phyloP scores from a whole-genome alignment of 495 filamentous ascomycete species.

The Podospora conica region DNA sequence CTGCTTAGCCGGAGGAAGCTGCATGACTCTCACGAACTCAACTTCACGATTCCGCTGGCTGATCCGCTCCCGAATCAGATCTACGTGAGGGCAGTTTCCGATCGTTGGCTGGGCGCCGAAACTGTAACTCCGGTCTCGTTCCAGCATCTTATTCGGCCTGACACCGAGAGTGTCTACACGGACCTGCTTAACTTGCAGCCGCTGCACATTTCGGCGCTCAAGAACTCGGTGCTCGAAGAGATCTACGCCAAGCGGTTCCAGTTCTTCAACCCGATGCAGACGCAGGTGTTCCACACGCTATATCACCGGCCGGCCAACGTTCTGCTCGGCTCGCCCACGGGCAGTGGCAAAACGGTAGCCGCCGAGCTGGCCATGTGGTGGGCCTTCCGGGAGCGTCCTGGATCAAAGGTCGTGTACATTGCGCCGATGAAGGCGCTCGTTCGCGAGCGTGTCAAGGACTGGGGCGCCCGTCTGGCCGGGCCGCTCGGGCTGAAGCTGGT shows the following conservation, averaged over 20 bases:
- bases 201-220: conserved; percentile 77
- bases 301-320: conserved; percentile 91
- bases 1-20: conserved; percentile 84
- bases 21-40: conserved; percentile 89
- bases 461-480: conserved; percentile 73
- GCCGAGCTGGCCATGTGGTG: conserved; percentile 99
- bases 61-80: conserved; percentile 93
- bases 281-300: conserved; percentile 92
- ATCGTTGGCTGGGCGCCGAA: conserved; percentile 96
- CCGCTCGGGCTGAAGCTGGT: conserved; percentile 88
- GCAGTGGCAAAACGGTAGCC: conserved; percentile 94
- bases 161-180: conserved; percentile 96
- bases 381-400: conserved; percentile 93
- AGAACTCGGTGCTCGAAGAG: conserved; percentile 80
- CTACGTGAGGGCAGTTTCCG: conserved; percentile 88
- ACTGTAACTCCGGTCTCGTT: conserved; percentile 93
- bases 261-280: conserved; percentile 99
- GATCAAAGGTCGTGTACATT: conserved; percentile 98
- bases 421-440: conserved; percentile 99
- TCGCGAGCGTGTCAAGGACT: conserved; percentile 92
- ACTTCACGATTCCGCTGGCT: conserved; percentile 92
- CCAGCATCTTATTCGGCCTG: conserved; percentile 93
- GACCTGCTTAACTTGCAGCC: conserved; percentile 90
- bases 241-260: conserved; percentile 83
- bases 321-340: conserved; percentile 91